Percentiles rank a stretch among this genome's conserved stretches.
phyloP scores from a whole-genome alignment of 768 basidiomycete genomes.

The Hygrophoropsis aurantiaca region DNA sequence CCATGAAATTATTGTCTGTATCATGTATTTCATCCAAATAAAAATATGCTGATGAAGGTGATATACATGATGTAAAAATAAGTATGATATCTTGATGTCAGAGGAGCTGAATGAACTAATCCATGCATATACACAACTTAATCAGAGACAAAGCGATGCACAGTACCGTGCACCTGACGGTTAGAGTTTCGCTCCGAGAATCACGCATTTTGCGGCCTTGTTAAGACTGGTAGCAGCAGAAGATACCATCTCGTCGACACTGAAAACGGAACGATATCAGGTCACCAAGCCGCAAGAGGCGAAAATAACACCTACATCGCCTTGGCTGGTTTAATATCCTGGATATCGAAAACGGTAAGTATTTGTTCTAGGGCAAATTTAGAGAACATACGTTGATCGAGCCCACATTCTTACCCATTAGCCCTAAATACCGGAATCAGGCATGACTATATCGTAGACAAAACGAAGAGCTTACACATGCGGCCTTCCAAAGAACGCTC shows the following conservation, averaged over 20 bases:
- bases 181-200: slow-evolving; percentile 53
- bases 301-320: slow-evolving; percentile 61
- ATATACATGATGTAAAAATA: no score
- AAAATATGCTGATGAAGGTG: no score
- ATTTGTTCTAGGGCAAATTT: not conserved
- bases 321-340: slow-evolving; percentile 84
- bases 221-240: slow-evolving; percentile 64
- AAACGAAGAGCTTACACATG: slow-evolving; percentile 46
- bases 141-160: no score
- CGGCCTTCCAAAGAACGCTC: slow-evolving; percentile 60
- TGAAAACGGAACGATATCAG: slow-evolving; percentile 26
- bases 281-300: slow-evolving; percentile 1
- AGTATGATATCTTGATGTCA: no score
- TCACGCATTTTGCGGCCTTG: slow-evolving; percentile 40
- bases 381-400: slow-evolving; percentile 53
- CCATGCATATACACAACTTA: no score
- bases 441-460: not conserved
- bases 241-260: slow-evolving; percentile 79
- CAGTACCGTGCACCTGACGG: no score
- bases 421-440: slow-evolving; percentile 41
- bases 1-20: no score
- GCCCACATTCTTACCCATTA: slow-evolving; percentile 79
- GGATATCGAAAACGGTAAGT: slow-evolving; percentile 3
- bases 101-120: no score
- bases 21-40: no score